phyloP scores from a whole-genome alignment of 495 filamentous ascomycete species.

The Neurospora pannonica region DNA sequence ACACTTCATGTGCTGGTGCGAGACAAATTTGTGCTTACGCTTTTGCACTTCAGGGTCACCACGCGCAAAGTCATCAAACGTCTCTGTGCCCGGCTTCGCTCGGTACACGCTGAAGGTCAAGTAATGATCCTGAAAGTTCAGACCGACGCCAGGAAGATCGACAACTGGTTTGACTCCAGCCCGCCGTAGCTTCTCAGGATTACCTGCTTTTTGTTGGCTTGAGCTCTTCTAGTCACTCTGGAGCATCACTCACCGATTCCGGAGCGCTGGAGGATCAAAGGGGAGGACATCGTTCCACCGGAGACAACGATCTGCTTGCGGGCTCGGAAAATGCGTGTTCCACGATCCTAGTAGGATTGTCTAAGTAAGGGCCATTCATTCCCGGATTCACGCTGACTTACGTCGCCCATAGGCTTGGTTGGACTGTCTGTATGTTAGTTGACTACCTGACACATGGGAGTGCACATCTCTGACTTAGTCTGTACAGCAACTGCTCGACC shows the following conservation, averaged over 20 bases:
- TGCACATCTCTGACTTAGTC: conserved; percentile 15
- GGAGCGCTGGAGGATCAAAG: conserved; percentile 67
- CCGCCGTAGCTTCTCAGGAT: conserved; percentile 62
- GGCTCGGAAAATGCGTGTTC: conserved; percentile 48
- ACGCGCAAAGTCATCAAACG: conserved; percentile 72
- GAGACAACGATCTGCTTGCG: conserved; percentile 72
- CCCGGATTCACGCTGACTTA: background rate
- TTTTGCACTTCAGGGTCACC: conserved; percentile 64
- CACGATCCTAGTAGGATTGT: conserved; percentile 21
- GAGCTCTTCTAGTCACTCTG: background rate
- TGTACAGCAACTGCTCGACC: conserved; percentile 55
- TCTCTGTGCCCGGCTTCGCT: conserved; percentile 68
- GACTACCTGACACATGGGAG: background rate
- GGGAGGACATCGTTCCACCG: conserved; percentile 72
- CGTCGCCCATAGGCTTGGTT: conserved; percentile 28
- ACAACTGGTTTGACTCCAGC: conserved; percentile 64
- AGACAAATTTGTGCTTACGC: conserved; percentile 17
- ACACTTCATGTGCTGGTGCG: background rate
- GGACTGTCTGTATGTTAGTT: conserved; percentile 15
- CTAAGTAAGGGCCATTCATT: background rate
- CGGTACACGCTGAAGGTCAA: conserved; percentile 67
- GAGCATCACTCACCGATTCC: conserved; percentile 36
- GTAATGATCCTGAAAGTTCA: conserved; percentile 83
- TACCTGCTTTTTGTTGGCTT: conserved; percentile 16
- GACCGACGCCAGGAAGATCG: conserved; percentile 71